A percentile compares a stretch with the other conserved stretches of the same genome.
These are phyloP conservation scores for Solanum megistacrolobum DNA, from an alignment of 257 asterid genomes.

Conservation along the genomic window DNA sequence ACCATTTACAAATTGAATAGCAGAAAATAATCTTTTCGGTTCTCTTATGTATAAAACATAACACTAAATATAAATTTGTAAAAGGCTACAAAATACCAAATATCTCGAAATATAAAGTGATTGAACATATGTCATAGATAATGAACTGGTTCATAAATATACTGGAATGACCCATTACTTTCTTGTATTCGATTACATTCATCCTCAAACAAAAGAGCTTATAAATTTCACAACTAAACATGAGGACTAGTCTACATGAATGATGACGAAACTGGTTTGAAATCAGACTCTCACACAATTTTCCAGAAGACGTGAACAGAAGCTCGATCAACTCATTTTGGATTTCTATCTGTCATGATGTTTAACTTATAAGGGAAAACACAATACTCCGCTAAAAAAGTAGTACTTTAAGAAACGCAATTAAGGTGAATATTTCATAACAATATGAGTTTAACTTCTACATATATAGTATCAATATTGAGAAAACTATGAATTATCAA, in stretches of 20 bases:
- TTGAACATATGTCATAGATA: not conserved
- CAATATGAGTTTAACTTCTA: too few relatives aligned
- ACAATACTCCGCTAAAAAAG: not conserved
- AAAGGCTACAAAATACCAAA: not conserved
- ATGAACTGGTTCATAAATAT: not conserved
- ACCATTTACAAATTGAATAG: not conserved
- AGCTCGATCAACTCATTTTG: not conserved
- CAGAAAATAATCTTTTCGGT: fast-evolving
- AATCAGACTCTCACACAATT: not conserved
- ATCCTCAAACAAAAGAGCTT: not conserved
- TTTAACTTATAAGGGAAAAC: not conserved
- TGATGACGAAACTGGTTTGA: not conserved
- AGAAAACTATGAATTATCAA: too few relatives aligned
- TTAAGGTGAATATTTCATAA: not conserved
- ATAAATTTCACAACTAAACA: not conserved
- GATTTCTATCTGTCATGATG: not conserved
- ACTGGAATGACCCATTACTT: not conserved
- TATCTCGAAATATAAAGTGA: not conserved
- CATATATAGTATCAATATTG: too few relatives aligned
- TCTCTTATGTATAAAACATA: not conserved
- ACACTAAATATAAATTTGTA: not conserved
- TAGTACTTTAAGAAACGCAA: not conserved
- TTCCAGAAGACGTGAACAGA: not conserved
- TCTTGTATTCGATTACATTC: not conserved
- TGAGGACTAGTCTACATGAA: not conserved